Conservation (phyloP, 257 asterid genomes). For the Primulina huaijiensis region DNA sequence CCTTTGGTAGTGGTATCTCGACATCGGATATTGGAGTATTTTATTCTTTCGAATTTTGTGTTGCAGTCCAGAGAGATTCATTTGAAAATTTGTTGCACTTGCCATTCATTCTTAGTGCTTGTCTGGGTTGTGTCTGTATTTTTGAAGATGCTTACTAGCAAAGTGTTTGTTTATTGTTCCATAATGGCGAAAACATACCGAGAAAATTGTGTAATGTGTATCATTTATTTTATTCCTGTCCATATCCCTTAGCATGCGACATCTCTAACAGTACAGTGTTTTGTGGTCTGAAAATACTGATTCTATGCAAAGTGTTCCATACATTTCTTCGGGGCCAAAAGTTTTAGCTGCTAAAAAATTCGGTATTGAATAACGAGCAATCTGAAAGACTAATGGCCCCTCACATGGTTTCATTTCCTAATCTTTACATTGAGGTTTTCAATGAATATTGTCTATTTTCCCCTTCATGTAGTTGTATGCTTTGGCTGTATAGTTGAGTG, state of each 20-base stretch:
- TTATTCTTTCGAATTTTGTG: background rate
- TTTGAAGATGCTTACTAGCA: background rate
- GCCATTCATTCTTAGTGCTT: background rate
- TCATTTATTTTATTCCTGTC: background rate
- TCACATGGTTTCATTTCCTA: background rate
- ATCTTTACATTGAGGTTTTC: background rate
- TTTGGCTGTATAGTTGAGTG: background rate
- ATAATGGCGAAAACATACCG: background rate
- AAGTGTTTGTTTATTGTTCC: background rate
- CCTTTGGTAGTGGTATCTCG: slow-evolving; percentile 1
- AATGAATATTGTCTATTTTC: background rate
- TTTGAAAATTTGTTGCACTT: background rate
- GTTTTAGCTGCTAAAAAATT: background rate
- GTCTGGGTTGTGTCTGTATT: background rate
- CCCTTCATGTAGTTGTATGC: background rate
- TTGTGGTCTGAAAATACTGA: too few species aligned
- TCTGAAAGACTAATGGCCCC: background rate
- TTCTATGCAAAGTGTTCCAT: background rate
- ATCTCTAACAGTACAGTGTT: too few species aligned
- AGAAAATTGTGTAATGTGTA: background rate
- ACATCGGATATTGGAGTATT: background rate
- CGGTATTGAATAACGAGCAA: background rate
- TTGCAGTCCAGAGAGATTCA: background rate
- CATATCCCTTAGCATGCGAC: background rate
- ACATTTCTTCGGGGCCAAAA: background rate